phyloP scores from a whole-genome alignment of 106 monocot species.

The Narthecium ossifragum region DNA sequence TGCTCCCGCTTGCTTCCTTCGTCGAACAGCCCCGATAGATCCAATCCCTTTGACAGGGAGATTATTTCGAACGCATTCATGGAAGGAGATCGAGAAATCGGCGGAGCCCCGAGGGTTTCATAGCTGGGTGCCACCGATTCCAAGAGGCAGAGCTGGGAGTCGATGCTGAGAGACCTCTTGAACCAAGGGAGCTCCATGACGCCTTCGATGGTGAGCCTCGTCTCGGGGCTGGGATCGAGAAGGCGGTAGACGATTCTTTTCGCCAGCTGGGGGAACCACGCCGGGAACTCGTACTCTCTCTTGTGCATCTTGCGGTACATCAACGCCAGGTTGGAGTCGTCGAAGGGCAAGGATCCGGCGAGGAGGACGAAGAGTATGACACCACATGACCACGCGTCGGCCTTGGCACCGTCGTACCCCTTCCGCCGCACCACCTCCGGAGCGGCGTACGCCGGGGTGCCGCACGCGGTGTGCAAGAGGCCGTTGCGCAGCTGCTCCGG shows the following conservation, averaged over 20 bases:
- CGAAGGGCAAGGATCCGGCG: conserved; percentile 40
- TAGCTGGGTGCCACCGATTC: background rate
- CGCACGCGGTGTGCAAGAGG: conserved; percentile 58
- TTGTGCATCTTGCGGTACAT: conserved; percentile 33
- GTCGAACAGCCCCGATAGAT: conserved; percentile 35
- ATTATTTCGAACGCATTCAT: conserved; percentile 49
- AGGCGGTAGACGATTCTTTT: conserved; percentile 26
- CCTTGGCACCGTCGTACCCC: conserved; percentile 46
- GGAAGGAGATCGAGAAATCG: too few relatives aligned
- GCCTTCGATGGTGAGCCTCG: conserved; percentile 28
- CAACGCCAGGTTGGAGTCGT: conserved; percentile 34
- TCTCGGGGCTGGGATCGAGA: conserved; percentile 51
- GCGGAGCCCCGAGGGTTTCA: background rate
- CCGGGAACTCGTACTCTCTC: conserved; percentile 36
- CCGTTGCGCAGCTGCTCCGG: conserved; percentile 38
- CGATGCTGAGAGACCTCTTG: conserved; percentile 15
- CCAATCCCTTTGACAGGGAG: conserved; percentile 23
- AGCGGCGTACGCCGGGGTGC: conserved; percentile 67
- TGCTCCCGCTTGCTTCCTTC: conserved; percentile 4
- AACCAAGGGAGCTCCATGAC: conserved; percentile 27
- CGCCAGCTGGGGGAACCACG: conserved; percentile 33
- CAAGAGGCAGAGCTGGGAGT: background rate
- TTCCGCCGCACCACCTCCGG: conserved; percentile 38
- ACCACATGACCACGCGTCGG: conserved; percentile 68
- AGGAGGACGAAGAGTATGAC: conserved; percentile 47